Evolutionary conservation across 169 alveolate species (phyloP), one percentile per base, ranked within the genome.

Genomic region (Babesia caballi): DNA sequence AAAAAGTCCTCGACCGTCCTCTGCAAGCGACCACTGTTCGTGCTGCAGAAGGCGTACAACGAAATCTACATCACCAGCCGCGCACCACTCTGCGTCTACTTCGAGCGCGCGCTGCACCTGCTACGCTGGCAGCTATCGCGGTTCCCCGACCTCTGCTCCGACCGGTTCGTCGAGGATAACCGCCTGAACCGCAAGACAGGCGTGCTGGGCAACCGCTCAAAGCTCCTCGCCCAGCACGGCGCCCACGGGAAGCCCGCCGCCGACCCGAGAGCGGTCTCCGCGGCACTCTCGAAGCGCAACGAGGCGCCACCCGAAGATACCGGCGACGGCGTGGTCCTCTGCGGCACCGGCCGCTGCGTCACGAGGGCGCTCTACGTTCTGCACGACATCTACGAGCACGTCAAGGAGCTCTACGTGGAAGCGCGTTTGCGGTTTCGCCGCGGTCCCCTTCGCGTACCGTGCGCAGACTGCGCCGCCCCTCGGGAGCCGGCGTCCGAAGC

Each of bases 81-180:
- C 9, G 63, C 35, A 9, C 88, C 88, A 8, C 51, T 71, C 17
- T 81, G 88, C 53, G 88, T 81, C 5, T 81, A 81, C 46, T 72
- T 6, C 33, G 7, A 65, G 35, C 50, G 88, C 41, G 82, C 83
- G n/a, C 28, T 63, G 7, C n/a, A 57, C 12, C 41, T 81, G 32
- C 65, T 81, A n/a, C 69, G 84, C 4, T 71, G 69, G 69, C 84
- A 65, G 32, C 40, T 78, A 4, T 69, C 83, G n/a, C 12, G 47
- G 32, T 41, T 28, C 38, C 44, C 71, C 21, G 51, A 28, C 23
- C 61, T 65, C 32, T 63, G 59, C 54, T 19, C 66, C 21, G 4
- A 28, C 25, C 49, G 56, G 41, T 75, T 58, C 30, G 5, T 50
- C 19, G 28, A 44, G 25, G 61, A 52, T 25, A 32, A 67, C 51